A percentile compares a stretch with the other conserved stretches of the same genome.
These are phyloP conservation scores for Lepiota subincarnata DNA, from an alignment of 768 basidiomycete genomes.

Conservation along the genomic window DNA sequence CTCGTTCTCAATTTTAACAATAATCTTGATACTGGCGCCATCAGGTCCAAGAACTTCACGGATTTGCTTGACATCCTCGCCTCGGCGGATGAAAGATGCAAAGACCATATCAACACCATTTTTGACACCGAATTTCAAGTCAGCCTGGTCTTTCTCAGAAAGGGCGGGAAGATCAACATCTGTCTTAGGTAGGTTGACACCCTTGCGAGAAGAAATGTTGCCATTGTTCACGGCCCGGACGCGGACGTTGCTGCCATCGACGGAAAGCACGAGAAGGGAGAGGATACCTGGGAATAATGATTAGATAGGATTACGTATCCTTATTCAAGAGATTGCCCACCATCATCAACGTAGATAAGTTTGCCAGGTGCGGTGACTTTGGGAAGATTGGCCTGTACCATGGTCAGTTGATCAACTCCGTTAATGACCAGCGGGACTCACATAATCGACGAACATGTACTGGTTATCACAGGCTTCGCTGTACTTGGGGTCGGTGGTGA, in stretches of 20 bases:
- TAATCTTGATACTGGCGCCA: conserved; percentile 95
- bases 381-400: conserved; percentile 75
- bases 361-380: conserved; percentile 98
- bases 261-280: conserved; percentile 85
- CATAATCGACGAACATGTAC: conserved; percentile 91
- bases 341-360: conserved; percentile 96
- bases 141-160: conserved; percentile 97
- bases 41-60: conserved; percentile 91
- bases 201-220: conserved; percentile 92
- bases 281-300: conserved; percentile 44
- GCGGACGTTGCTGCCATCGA: conserved; percentile 76
- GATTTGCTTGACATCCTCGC: conserved; percentile 91
- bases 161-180: conserved; percentile 96
- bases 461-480: conserved; percentile 78
- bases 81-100: conserved; percentile 97
- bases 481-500: conserved; percentile 83
- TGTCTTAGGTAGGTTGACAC: conserved; percentile 98
- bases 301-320: neutral
- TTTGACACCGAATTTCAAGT: conserved; percentile 90
- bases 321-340: conserved; percentile 29
- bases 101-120: conserved; percentile 99
- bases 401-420: neutral
- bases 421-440: conserved; percentile 35
- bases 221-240: conserved; percentile 92
- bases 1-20: conserved; percentile 99